Percentiles rank a stretch among this genome's conserved stretches.
Conservation (phyloP, 1,284 basidiomycete genomes). For the Boletus sp. region DNA sequence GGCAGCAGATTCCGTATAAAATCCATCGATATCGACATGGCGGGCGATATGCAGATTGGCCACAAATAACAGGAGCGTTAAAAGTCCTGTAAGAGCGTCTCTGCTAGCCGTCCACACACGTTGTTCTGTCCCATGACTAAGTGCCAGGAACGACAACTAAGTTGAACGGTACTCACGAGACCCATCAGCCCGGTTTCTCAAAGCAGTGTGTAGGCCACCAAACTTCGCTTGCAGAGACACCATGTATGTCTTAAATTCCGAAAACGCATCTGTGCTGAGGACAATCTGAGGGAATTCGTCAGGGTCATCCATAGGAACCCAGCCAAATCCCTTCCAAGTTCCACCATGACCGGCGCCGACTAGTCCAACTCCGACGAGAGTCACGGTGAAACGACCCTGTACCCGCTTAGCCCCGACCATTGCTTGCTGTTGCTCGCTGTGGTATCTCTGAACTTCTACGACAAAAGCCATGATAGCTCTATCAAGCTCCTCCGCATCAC, state of each 20-base stretch:
- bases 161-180: slow-evolving; percentile 38
- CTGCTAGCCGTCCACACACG: slow-evolving; percentile 37
- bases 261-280: slow-evolving; percentile 49
- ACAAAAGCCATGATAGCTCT: slow-evolving; percentile 71
- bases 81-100: slow-evolving; percentile 50
- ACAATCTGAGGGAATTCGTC: slow-evolving; percentile 46
- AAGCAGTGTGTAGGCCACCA: slow-evolving; percentile 36
- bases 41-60: slow-evolving; percentile 71
- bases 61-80: slow-evolving; percentile 53
- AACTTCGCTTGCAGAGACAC: slow-evolving; percentile 49
- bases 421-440: slow-evolving; percentile 39
- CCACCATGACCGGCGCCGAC: slow-evolving; percentile 67
- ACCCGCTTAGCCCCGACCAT: slow-evolving; percentile 50
- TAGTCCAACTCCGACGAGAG: slow-evolving; percentile 66
- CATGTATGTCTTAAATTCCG: slow-evolving; percentile 48
- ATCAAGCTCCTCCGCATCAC: slow-evolving; percentile 75
- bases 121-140: slow-evolving; percentile 23
- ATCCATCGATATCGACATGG: slow-evolving; percentile 74
- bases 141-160: not conserved
- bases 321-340: slow-evolving; percentile 78
- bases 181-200: slow-evolving; percentile 36
- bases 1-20: slow-evolving; percentile 45
- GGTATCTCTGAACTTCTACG: slow-evolving; percentile 60
- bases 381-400: slow-evolving; percentile 58
- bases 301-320: slow-evolving; percentile 52